Conservation (phyloP, 495 filamentous ascomycete species). For the Cercophora newfieldiana region DNA sequence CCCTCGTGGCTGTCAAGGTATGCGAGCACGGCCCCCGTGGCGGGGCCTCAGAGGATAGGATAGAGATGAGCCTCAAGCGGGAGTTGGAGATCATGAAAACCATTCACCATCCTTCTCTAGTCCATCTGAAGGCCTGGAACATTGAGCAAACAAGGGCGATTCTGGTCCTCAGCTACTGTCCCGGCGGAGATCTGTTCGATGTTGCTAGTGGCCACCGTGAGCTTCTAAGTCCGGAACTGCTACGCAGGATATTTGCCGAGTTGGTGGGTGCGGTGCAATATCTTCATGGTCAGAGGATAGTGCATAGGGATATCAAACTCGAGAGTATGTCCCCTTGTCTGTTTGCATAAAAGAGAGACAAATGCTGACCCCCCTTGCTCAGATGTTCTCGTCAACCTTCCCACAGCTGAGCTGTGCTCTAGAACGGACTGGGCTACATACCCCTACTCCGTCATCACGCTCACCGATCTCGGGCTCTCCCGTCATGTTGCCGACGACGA, state of each 20-base stretch:
- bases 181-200: slow-evolving; percentile 94
- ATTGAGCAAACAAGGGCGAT: slow-evolving; percentile 77
- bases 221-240: slow-evolving; percentile 63
- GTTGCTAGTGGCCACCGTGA: slow-evolving; percentile 69
- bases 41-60: slow-evolving; percentile 80
- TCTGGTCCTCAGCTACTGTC: slow-evolving; percentile 86
- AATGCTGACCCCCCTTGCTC: slow-evolving; percentile 28
- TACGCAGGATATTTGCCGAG: slow-evolving; percentile 88
- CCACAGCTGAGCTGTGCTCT: slow-evolving; percentile 50
- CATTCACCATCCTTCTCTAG: slow-evolving; percentile 83
- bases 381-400: slow-evolving; percentile 91
- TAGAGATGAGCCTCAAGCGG: slow-evolving; percentile 88
- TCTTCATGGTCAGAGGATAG: slow-evolving; percentile 80
- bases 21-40: slow-evolving; percentile 92
- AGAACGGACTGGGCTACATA: slow-evolving; percentile 65
- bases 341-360: slow-evolving; percentile 2
- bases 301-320: slow-evolving; percentile 96
- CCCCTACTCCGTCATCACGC: slow-evolving; percentile 76
- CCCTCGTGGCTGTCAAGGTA: slow-evolving; percentile 90
- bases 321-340: slow-evolving; percentile 67
- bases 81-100: slow-evolving; percentile 90
- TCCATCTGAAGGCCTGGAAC: slow-evolving; percentile 85
- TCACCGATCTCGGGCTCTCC: slow-evolving; percentile 92
- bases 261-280: slow-evolving; percentile 81
- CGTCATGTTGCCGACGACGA: slow-evolving; percentile 73